phyloP scores from a whole-genome alignment of 805 yeast species.

The Cyberlindnera japonica region DNA sequence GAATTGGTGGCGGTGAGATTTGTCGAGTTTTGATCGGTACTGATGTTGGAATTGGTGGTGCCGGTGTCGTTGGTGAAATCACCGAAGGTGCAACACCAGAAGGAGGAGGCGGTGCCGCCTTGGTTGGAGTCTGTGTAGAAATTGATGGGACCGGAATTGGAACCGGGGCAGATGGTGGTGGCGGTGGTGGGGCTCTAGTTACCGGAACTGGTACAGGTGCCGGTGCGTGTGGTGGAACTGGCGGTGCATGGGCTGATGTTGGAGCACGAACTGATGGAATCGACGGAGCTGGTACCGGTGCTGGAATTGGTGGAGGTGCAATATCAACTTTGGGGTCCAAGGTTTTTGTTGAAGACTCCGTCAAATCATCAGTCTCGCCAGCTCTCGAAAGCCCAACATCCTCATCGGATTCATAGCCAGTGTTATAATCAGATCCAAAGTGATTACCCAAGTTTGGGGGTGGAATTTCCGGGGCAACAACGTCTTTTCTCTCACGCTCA shows the following conservation, averaged over 20 bases:
- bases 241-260: slow-evolving; percentile 10
- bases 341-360: slow-evolving; percentile 7
- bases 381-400: slow-evolving; percentile 33
- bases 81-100: background rate
- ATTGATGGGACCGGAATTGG: background rate
- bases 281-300: slow-evolving; percentile 6
- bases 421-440: slow-evolving; percentile 33
- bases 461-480: slow-evolving; percentile 8
- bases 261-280: background rate
- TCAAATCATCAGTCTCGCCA: slow-evolving; percentile 3
- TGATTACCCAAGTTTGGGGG: slow-evolving; percentile 9
- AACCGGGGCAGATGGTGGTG: background rate
- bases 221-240: background rate
- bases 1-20: slow-evolving; percentile 11
- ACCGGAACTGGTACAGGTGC: too few relatives aligned
- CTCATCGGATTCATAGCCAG: slow-evolving; percentile 74
- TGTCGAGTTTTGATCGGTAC: slow-evolving; percentile 4
- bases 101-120: slow-evolving; percentile 21
- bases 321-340: slow-evolving; percentile 5
- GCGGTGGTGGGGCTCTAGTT: too few relatives aligned
- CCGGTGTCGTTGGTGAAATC: background rate
- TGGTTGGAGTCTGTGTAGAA: slow-evolving; percentile 22
- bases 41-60: slow-evolving; percentile 20
- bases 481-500: slow-evolving; percentile 20
- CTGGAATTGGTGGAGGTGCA: slow-evolving; percentile 1